A percentile compares a stretch with the other conserved stretches of the same genome.
Evolutionary conservation across 768 basidiomycete species (phyloP).

Genomic region (Paxillus ammoniavirescens): DNA sequence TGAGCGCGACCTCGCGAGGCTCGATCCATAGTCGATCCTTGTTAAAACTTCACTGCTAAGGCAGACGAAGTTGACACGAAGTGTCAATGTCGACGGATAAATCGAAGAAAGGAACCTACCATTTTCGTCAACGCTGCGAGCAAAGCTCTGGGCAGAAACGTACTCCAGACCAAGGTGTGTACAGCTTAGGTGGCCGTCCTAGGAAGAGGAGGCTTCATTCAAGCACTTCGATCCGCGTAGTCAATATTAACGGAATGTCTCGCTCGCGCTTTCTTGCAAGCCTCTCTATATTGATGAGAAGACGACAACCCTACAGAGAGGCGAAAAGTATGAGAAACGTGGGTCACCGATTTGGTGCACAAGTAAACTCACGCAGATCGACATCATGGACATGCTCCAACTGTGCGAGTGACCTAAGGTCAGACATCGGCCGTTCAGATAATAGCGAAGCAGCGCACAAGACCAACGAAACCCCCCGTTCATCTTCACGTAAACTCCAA

Average conservation of each 20-base stretch:
- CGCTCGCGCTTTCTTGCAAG: neutral
- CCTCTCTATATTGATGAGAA: constrained; percentile 10
- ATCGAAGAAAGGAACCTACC: too few species aligned
- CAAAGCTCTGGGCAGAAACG: too few species aligned
- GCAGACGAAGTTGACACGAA: too few species aligned
- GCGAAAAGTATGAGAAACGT: neutral
- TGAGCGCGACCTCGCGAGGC: too few species aligned
- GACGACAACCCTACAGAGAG: constrained; percentile 4
- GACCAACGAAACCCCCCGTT: neutral
- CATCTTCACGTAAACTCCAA: neutral
- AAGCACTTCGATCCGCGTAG: neutral
- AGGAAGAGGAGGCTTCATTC: neutral
- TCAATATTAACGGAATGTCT: neutral
- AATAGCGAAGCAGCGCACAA: constrained; percentile 2
- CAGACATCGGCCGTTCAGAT: neutral
- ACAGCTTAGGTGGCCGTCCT: too few species aligned
- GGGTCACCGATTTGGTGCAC: neutral
- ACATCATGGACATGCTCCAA: neutral
- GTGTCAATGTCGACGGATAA: too few species aligned
- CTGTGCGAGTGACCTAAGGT: neutral
- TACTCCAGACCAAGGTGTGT: too few species aligned
- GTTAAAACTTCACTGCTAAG: too few species aligned
- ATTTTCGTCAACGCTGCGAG: too few species aligned
- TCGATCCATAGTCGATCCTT: too few species aligned
- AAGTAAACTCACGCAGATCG: constrained; percentile 3